Evolutionary conservation across 2,329 filamentous ascomycete species (phyloP).

Genomic region (Pseudogymnoascus sp.): DNA sequence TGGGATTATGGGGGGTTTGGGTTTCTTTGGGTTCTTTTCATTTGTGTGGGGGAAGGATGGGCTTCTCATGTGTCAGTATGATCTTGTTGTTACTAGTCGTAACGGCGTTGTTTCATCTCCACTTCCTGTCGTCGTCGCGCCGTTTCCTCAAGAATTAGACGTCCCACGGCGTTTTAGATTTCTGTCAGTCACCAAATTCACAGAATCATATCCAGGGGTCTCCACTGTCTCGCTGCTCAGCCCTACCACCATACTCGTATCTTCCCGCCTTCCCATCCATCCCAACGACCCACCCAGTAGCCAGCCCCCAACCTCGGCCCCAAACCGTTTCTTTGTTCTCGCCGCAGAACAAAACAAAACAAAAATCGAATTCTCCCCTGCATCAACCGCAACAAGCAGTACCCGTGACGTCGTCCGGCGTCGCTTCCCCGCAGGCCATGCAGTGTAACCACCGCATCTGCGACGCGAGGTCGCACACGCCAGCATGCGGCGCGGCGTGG

Average conservation of each 20-base stretch:
- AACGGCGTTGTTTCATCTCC: not conserved
- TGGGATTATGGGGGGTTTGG: not conserved
- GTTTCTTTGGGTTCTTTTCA: not conserved
- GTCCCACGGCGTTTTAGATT: conserved; percentile 1
- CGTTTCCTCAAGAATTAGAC: conserved; percentile 4
- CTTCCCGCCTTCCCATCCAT: not conserved
- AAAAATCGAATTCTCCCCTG: not conserved
- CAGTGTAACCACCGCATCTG: not conserved
- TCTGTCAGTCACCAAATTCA: not conserved
- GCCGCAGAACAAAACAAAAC: not conserved
- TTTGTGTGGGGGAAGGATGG: not conserved
- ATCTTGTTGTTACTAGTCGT: not conserved
- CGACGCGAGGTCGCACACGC: not conserved
- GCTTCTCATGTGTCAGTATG: not conserved
- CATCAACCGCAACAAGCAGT: not conserved
- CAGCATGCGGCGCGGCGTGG: not conserved
- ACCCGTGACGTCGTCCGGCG: conserved; percentile 1
- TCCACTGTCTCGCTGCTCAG: not conserved
- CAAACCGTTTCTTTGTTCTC: not conserved
- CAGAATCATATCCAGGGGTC: not conserved
- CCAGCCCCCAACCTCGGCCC: not conserved
- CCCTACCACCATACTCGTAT: not conserved
- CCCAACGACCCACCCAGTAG: not conserved
- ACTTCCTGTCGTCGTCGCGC: not conserved
- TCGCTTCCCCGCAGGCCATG: not conserved